These are phyloP conservation scores for Primulina eburnea DNA, from an alignment of 257 asterid species.

Conservation along the genomic window DNA sequence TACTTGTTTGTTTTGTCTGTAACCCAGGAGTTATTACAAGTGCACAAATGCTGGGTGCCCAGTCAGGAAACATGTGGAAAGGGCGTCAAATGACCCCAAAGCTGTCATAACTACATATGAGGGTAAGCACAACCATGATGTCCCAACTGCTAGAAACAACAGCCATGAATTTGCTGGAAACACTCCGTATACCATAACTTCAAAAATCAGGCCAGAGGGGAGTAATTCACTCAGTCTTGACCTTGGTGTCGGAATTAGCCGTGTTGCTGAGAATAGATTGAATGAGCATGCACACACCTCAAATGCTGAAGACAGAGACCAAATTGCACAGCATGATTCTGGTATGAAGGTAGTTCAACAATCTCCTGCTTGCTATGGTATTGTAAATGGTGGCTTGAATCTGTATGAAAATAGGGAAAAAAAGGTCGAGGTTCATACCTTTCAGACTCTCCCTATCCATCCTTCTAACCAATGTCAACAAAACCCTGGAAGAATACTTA, in stretches of 20 bases:
- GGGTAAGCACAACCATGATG: slow-evolving; percentile 94
- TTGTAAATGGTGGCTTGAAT: slow-evolving; percentile 50
- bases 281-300: slow-evolving; percentile 32
- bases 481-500: slow-evolving; percentile 54
- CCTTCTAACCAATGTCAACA: slow-evolving; percentile 48
- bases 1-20: slow-evolving; percentile 9
- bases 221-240: slow-evolving; percentile 63
- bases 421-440: slow-evolving; percentile 39
- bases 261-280: slow-evolving; percentile 30
- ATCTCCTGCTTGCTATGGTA: slow-evolving; percentile 44
- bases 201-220: slow-evolving; percentile 51
- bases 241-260: slow-evolving; percentile 79
- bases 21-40: slow-evolving; percentile 91
- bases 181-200: slow-evolving; percentile 32
- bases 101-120: slow-evolving; percentile 96
- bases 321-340: slow-evolving; percentile 31
- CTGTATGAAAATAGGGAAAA: slow-evolving; percentile 47
- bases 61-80: slow-evolving; percentile 92
- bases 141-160: slow-evolving; percentile 67
- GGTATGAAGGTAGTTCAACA: slow-evolving; percentile 44
- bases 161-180: slow-evolving; percentile 62
- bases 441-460: slow-evolving; percentile 43
- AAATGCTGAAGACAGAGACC: slow-evolving; percentile 37
- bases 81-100: slow-evolving; percentile 95
- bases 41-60: slow-evolving; percentile 92